Evolutionary conservation across 2,329 filamentous ascomycete genomes (phyloP), one percentile per base, ranked within the genome.

Genomic region (Rutstroemia sydowiana): DNA sequence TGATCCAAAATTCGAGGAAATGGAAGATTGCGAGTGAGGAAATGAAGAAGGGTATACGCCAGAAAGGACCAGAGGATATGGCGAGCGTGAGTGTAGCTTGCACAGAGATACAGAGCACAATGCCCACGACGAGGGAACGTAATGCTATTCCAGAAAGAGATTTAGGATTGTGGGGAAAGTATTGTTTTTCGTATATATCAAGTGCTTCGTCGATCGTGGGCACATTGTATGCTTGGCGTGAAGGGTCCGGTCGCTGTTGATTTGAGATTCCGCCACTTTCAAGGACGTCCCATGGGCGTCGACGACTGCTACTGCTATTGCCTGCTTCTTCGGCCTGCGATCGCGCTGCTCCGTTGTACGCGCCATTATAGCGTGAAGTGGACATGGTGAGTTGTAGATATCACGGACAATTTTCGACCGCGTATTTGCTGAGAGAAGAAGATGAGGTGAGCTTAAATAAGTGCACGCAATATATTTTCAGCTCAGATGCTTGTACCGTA

Each of bases 1-100:
- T 96, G 30, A 84, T 88, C 76, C 84, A 95, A 75, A 91, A 98
- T 71, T 98, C 93, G 68, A 97, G 83, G 71, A 95, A 97, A 74
- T 98, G 93, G 72, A 97, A 97, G 28, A 85, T 62, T 23, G 84
- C 78, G 44, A 97, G 82, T 13, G 82, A 73, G 47, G 73, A 72
- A 44, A 85, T 64, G 71, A 92, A 92, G 66, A 84, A 81, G 28
- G 81, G 78, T 7, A 78, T 66, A 52, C 82, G 79, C 81, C 81
- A 85, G 51, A 78, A 68, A 0, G 59, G 48, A 1, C 45, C 45
- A 0, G n/a, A 3, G 36, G 61, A 47, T 40, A 65, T 56, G 56
- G 59, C 56, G 14, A 65, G 18, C 32, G 56, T 56, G 55, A 59
- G 52, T n/a, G 63, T 14, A 31, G 56, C 58, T 16, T 55, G 14